Percentiles rank a stretch among this genome's conserved stretches.
Evolutionary conservation across 768 basidiomycete species (phyloP).

Genomic region (Russula foetens): DNA sequence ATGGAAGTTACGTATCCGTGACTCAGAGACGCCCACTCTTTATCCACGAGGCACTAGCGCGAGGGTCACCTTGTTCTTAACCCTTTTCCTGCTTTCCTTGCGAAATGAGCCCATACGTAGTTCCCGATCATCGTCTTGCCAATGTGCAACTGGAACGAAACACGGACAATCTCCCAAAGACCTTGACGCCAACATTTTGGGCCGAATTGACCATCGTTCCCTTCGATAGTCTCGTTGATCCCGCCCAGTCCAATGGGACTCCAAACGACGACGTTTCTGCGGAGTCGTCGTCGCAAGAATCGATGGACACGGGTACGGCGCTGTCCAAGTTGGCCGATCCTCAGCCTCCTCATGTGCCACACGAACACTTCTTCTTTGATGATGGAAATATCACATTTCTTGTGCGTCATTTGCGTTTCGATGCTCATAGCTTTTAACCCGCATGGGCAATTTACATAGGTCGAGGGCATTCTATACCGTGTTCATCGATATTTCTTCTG

Average conservation of each 20-base stretch:
- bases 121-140: no score
- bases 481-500: slow-evolving; percentile 16
- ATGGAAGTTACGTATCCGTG: neutral
- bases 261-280: neutral
- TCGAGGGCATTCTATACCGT: slow-evolving; percentile 6
- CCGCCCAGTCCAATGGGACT: neutral
- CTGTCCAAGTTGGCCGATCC: neutral
- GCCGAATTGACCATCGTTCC: neutral
- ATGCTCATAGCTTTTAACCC: neutral
- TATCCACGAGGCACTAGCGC: no score
- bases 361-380: slow-evolving; percentile 7
- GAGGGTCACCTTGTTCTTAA: no score
- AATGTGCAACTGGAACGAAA: neutral
- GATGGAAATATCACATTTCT: slow-evolving; percentile 11
- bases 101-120: neutral
- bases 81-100: neutral
- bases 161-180: neutral
- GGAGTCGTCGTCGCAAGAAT: neutral
- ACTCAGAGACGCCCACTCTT: neutral
- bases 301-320: neutral
- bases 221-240: neutral
- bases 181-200: neutral
- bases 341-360: neutral
- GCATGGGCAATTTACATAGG: neutral
- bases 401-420: neutral